phyloP scores from a whole-genome alignment of 306 rosid species.

The Vigna unguiculata region DNA sequence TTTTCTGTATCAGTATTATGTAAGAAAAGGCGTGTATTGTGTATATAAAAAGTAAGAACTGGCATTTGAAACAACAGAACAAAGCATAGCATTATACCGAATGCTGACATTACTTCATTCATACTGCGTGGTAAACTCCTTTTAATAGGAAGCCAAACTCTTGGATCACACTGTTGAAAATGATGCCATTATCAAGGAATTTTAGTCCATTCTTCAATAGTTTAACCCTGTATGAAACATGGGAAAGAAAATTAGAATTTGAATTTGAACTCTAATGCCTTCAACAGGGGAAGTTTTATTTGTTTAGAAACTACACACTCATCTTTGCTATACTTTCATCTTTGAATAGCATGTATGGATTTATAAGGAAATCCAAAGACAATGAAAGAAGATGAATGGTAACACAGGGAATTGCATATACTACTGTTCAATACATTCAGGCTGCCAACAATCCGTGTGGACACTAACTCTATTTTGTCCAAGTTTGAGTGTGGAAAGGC shows the following conservation, averaged over 20 bases:
- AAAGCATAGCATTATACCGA: constrained; percentile 10
- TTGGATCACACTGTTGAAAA: background rate
- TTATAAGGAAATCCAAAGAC: background rate
- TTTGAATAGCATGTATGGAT: background rate
- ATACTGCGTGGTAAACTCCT: background rate
- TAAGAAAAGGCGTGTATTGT: background rate
- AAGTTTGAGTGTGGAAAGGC: background rate
- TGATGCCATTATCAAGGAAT: background rate
- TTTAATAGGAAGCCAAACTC: background rate
- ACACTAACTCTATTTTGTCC: background rate
- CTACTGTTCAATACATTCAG: background rate
- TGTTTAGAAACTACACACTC: background rate
- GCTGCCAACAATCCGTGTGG: background rate
- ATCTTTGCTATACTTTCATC: background rate
- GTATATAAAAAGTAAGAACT: background rate
- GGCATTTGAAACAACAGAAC: background rate
- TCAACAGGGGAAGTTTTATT: background rate
- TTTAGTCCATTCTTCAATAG: background rate
- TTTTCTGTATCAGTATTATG: constrained; percentile 1
- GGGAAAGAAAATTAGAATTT: background rate
- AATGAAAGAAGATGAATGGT: background rate
- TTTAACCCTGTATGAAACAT: background rate
- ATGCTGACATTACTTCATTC: background rate
- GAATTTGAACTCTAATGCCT: constrained; percentile 24
- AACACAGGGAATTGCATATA: background rate